phyloP scores from a whole-genome alignment of 2,329 filamentous ascomycete genomes.

The Phialophora macrospora region DNA sequence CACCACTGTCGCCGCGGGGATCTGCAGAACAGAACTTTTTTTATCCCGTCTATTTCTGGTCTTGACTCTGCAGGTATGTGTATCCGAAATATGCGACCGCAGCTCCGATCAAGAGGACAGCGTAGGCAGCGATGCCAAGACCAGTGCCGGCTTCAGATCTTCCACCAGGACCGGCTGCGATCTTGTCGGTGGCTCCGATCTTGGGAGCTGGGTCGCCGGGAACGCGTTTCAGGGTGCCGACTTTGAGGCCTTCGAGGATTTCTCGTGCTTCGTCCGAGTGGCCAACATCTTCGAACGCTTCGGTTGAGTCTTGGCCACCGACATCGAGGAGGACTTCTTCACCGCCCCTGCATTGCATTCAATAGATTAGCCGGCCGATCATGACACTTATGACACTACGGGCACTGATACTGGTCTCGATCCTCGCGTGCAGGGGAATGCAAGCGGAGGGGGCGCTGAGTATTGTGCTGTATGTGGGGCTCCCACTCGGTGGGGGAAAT shows the following conservation, averaged over 20 bases:
- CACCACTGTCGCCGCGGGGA: background rate
- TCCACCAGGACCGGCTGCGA: slow-evolving; percentile 44
- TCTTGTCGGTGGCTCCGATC: slow-evolving; percentile 57
- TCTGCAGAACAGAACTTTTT: background rate
- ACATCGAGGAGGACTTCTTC: slow-evolving; percentile 98
- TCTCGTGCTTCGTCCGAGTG: slow-evolving; percentile 98
- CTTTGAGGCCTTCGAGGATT: slow-evolving; percentile 76
- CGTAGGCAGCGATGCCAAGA: slow-evolving; percentile 80
- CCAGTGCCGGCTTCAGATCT: slow-evolving; percentile 57
- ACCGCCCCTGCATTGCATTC: slow-evolving; percentile 70
- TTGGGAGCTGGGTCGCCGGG: slow-evolving; percentile 82
- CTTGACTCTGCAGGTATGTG: slow-evolving; percentile 75
- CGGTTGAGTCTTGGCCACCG: slow-evolving; percentile 91
- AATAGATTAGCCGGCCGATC: background rate
- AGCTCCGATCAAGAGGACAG: slow-evolving; percentile 76
- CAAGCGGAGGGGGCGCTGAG: slow-evolving; percentile 8
- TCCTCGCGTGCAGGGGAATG: background rate
- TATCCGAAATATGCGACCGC: slow-evolving; percentile 78
- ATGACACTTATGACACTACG: background rate
- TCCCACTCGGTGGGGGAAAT: slow-evolving; percentile 22
- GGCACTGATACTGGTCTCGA: background rate
- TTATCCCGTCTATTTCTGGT: slow-evolving; percentile 38
- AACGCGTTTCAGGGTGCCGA: slow-evolving; percentile 79
- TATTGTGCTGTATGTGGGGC: slow-evolving; percentile 31
- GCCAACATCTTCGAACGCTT: slow-evolving; percentile 98